Conservation (phyloP, 116 monocot genomes). For the Dioscorea cayenensis region DNA sequence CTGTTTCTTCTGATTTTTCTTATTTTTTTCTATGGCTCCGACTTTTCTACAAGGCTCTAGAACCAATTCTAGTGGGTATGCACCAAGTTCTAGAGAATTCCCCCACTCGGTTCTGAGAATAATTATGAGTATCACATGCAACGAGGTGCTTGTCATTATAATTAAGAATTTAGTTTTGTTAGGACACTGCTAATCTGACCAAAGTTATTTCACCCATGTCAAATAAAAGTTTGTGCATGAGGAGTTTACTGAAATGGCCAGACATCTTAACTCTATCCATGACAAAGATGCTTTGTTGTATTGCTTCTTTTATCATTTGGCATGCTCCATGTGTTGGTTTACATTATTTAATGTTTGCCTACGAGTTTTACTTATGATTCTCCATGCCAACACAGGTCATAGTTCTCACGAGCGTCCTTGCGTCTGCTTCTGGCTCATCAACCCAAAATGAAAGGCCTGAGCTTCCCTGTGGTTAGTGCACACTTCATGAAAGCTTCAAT, state of each 20-base stretch:
- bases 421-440: too few relatives aligned
- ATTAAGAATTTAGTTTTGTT: not conserved
- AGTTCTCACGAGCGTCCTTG: too few relatives aligned
- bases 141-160: conserved; percentile 31
- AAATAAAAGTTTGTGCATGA: too few relatives aligned
- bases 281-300: too few relatives aligned
- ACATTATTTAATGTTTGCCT: too few relatives aligned
- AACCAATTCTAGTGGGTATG: conserved; percentile 44
- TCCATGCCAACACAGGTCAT: too few relatives aligned
- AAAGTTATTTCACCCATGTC: too few relatives aligned
- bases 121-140: conserved; percentile 34
- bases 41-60: conserved; percentile 11
- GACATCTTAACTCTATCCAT: too few relatives aligned
- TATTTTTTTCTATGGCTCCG: conserved; percentile 6
- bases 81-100: conserved; percentile 84
- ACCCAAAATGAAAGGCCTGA: conserved; percentile 24
- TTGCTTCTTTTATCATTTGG: too few relatives aligned
- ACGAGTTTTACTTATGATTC: too few relatives aligned
- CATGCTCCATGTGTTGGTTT: too few relatives aligned
- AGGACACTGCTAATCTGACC: too few relatives aligned
- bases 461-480: conserved; percentile 2
- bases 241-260: not conserved
- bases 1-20: not conserved
- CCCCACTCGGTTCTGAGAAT: conserved; percentile 83
- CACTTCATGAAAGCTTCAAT: not conserved